Evolutionary conservation across 73 alveolate genomes (phyloP).

Genomic region (Tetrahymena elliotti): DNA sequence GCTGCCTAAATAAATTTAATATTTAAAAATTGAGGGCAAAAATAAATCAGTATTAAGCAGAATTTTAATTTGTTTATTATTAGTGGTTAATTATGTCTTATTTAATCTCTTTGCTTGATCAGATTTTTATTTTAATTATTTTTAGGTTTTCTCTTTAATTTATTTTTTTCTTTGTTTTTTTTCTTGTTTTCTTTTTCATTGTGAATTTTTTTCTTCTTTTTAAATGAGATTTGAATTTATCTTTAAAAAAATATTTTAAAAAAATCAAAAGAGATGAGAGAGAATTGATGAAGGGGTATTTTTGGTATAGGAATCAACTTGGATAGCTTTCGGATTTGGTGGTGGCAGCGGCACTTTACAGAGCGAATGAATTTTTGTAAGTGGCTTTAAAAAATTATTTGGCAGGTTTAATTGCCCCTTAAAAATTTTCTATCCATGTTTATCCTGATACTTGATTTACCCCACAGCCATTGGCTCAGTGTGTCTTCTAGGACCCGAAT

Average conservation of each 20-base stretch:
- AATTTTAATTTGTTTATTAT: too few relatives aligned
- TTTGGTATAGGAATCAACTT: background rate
- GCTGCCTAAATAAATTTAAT: background rate
- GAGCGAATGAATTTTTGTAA: background rate
- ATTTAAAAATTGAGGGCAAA: background rate
- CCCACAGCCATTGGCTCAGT: constrained; percentile 1
- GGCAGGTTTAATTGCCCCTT: background rate
- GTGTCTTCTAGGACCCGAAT: background rate
- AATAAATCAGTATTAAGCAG: background rate
- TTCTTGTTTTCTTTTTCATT: background rate
- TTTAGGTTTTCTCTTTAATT: too few relatives aligned
- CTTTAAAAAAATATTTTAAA: background rate
- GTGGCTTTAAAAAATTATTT: background rate
- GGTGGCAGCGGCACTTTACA: background rate
- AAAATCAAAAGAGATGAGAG: background rate
- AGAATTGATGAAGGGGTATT: background rate
- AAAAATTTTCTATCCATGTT: background rate
- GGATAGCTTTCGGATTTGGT: background rate
- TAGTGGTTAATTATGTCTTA: background rate
- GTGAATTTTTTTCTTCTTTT: background rate
- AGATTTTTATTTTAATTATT: background rate
- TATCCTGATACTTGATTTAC: background rate
- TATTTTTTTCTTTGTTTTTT: too few relatives aligned
- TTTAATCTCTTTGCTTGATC: background rate
- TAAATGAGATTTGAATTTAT: background rate